phyloP scores from a whole-genome alignment of 179 eudicot species.

The Vitellaria paradoxa region DNA sequence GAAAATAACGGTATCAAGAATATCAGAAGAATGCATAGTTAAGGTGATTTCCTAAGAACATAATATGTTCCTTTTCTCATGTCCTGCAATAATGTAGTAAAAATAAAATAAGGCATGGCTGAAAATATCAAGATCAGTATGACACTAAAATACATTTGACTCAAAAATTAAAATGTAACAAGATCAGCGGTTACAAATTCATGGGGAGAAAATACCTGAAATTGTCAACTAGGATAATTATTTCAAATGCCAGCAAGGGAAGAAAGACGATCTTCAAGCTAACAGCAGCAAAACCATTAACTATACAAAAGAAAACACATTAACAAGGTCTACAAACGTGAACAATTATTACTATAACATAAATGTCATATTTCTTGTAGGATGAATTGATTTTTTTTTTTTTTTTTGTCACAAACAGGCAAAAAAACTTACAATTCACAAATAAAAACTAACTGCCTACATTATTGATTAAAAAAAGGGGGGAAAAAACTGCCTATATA shows the following conservation, averaged over 20 bases:
- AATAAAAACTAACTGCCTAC: background rate
- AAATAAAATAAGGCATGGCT: slow-evolving; percentile 2
- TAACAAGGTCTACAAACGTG: slow-evolving; percentile 11
- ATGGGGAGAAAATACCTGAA: slow-evolving; percentile 58
- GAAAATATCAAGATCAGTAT: background rate
- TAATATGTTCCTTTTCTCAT: background rate
- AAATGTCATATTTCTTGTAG: background rate
- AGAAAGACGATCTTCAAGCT: slow-evolving; percentile 83
- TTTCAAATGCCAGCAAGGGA: slow-evolving; percentile 77
- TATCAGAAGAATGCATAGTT: background rate
- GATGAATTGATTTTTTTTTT: background rate
- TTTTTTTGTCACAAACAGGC: background rate
- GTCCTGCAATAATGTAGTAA: background rate
- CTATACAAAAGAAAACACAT: slow-evolving; percentile 39
- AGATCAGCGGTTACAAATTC: background rate
- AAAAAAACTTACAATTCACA: background rate
- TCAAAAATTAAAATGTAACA: background rate
- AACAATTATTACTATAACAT: background rate
- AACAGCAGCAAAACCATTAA: slow-evolving; percentile 45
- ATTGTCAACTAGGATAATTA: slow-evolving; percentile 69
- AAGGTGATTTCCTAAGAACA: background rate
- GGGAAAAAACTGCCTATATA: background rate
- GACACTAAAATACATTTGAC: background rate
- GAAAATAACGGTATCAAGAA: too few species aligned
- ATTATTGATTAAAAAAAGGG: too few species aligned